phyloP scores from a whole-genome alignment of 2,329 filamentous ascomycete genomes.

The Trichoderma breve region DNA sequence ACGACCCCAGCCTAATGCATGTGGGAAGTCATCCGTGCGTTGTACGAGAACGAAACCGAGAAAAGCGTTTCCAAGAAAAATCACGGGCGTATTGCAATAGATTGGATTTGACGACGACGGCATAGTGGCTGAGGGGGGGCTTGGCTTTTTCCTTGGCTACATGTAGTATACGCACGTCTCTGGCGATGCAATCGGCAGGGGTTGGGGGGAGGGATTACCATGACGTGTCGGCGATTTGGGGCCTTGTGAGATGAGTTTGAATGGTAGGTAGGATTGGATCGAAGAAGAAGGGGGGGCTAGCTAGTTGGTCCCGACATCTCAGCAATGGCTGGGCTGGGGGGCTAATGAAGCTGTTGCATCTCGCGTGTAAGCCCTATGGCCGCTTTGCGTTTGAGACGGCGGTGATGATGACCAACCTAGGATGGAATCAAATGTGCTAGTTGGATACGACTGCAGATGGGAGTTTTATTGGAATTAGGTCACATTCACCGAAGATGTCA shows the following conservation, averaged over 20 bases:
- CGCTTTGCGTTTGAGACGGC: neutral
- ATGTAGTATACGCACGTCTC: neutral
- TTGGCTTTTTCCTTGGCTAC: neutral
- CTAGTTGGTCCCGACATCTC: neutral
- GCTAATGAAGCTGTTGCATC: neutral
- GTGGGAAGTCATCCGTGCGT: neutral
- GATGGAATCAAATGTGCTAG: neutral
- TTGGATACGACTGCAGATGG: neutral
- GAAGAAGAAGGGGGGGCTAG: neutral
- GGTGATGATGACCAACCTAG: neutral
- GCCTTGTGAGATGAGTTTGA: neutral
- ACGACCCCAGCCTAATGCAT: neutral
- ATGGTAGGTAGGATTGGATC: neutral
- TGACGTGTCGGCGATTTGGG: neutral
- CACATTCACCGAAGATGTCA: neutral
- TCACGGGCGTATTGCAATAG: neutral
- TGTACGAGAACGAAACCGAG: neutral
- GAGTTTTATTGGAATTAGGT: neutral
- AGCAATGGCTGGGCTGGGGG: neutral
- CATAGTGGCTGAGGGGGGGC: slow-evolving; percentile 4
- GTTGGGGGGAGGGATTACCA: neutral
- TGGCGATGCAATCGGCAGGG: neutral
- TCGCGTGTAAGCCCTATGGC: neutral
- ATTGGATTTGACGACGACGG: neutral
- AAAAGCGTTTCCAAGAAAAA: neutral